Conservation (phyloP, 805 yeast genomes). For the Metschnikowia vanudenii region DNA sequence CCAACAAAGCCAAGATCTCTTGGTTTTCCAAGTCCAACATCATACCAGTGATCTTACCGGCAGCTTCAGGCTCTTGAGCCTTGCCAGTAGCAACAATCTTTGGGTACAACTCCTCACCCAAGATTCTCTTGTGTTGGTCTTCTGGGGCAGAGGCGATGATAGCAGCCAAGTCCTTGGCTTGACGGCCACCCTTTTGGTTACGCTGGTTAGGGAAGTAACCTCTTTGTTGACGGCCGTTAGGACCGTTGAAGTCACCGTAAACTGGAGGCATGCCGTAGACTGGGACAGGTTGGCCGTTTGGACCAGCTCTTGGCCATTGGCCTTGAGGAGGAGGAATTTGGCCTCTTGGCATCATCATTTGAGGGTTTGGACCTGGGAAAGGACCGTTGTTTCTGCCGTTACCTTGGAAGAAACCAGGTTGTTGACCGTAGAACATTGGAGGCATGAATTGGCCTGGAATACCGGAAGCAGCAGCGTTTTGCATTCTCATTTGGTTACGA, state of each 20-base stretch:
- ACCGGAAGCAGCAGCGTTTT: conserved; percentile 89
- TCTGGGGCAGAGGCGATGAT: conserved; percentile 65
- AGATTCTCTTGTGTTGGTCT: conserved; percentile 93
- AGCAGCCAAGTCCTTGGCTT: conserved; percentile 56
- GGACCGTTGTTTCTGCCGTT: conserved; percentile 70
- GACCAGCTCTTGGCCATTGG: conserved; percentile 72
- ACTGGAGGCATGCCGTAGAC: conserved; percentile 86
- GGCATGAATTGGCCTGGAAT: conserved; percentile 84
- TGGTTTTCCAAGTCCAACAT: conserved; percentile 90
- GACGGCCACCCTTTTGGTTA: conserved; percentile 42
- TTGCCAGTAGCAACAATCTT: conserved; percentile 83
- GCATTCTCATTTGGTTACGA: conserved; percentile 97
- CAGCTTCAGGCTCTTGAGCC: conserved; percentile 89
- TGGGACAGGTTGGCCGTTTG: conserved; percentile 82
- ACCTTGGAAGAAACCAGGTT: conserved; percentile 82
- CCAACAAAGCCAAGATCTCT: conserved; percentile 84
- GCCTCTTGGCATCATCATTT: conserved; percentile 72
- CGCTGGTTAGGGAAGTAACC: conserved; percentile 54
- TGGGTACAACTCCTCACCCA: conserved; percentile 97
- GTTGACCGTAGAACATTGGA: conserved; percentile 85
- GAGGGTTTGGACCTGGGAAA: conserved; percentile 78
- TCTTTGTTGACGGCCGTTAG: conserved; percentile 53
- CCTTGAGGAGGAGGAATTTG: conserved; percentile 65
- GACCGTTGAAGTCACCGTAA: conserved; percentile 50
- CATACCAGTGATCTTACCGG: conserved; percentile 99